Conservation (phyloP, 108 stramenopile species). For the Pseudonitzschia delicatissima region DNA sequence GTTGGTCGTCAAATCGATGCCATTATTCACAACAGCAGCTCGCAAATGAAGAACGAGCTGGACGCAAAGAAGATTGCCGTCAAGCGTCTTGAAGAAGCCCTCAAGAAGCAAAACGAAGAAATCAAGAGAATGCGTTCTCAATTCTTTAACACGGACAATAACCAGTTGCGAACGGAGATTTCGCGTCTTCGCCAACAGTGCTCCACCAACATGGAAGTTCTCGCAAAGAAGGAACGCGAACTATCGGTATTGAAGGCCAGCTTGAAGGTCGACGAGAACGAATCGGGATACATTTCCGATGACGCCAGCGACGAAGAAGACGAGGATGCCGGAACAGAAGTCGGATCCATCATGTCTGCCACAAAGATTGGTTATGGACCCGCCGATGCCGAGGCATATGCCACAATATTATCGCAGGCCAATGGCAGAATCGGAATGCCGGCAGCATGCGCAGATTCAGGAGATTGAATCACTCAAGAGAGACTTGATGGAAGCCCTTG, state of each 20-base stretch:
- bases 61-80: constrained; percentile 33
- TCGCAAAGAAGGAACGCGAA: constrained; percentile 56
- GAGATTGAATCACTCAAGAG: constrained; percentile 19
- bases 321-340: constrained; percentile 19
- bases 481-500: constrained; percentile 27
- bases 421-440: constrained; percentile 14
- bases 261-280: constrained; percentile 44
- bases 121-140: constrained; percentile 14
- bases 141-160: neutral
- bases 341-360: constrained; percentile 1
- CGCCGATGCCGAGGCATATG: constrained; percentile 25
- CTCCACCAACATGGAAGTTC: constrained; percentile 40
- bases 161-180: constrained; percentile 34
- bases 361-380: constrained; percentile 17
- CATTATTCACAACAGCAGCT: constrained; percentile 26
- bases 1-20: constrained; percentile 26
- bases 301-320: constrained; percentile 50
- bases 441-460: constrained; percentile 4
- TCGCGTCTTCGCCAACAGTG: constrained; percentile 30
- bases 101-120: constrained; percentile 37
- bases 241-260: constrained; percentile 45
- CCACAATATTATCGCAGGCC: constrained; percentile 19
- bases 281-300: constrained; percentile 54
- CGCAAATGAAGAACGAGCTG: constrained; percentile 25
- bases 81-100: constrained; percentile 27